These are phyloP conservation scores for Cordia subcordata DNA, from an alignment of 257 asterid species.

Conservation along the genomic window DNA sequence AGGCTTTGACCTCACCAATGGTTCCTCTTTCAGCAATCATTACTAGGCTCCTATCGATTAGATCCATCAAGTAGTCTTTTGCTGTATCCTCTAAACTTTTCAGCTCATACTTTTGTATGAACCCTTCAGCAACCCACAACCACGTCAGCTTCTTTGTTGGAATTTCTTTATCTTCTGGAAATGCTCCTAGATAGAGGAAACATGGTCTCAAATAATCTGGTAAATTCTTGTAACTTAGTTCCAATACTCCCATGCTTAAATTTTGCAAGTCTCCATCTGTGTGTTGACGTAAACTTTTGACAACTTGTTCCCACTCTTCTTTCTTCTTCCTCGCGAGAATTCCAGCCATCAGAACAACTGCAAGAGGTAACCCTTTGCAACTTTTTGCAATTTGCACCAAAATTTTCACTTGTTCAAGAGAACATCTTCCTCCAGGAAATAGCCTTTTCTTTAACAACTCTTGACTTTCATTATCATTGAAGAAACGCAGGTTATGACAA, in stretches of 20 bases:
- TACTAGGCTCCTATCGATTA: neutral
- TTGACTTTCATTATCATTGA: neutral
- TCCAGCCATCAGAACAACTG: neutral
- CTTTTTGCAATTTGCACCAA: neutral
- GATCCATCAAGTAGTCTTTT: neutral
- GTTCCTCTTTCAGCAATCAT: neutral
- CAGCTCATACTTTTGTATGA: neutral
- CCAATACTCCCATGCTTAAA: neutral
- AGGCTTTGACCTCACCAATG: neutral
- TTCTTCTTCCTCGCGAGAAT: neutral
- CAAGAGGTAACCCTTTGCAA: conserved; percentile 1
- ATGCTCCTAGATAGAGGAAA: neutral
- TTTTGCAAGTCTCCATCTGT: neutral
- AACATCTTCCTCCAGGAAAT: neutral
- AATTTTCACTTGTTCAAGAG: neutral
- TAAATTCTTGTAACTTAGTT: neutral
- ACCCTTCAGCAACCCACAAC: neutral
- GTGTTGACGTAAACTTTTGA: neutral
- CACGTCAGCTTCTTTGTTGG: neutral
- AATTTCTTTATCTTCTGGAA: neutral
- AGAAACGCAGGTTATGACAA: neutral
- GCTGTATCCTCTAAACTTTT: neutral
- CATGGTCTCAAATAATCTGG: neutral
- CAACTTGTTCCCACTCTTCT: neutral
- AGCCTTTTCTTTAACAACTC: neutral